These are phyloP conservation scores for Blastobotrys arbuscula DNA, from an alignment of 1,139 yeast species.

Conservation along the genomic window DNA sequence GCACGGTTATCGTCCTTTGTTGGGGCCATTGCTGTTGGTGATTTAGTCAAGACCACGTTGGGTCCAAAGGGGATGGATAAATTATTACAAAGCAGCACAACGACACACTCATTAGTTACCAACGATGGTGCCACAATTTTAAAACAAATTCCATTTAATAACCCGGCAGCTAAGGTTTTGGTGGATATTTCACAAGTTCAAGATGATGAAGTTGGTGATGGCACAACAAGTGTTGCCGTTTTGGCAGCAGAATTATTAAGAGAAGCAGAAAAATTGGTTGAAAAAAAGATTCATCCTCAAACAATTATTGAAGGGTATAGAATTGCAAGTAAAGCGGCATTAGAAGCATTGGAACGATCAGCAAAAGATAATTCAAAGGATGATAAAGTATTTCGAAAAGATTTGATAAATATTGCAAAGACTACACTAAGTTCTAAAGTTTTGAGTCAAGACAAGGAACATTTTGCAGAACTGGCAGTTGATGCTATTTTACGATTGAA, in stretches of 20 bases:
- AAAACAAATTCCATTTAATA: slow-evolving; percentile 90
- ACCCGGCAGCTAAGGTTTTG: slow-evolving; percentile 96
- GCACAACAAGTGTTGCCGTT: slow-evolving; percentile 97
- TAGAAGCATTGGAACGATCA: slow-evolving; percentile 67
- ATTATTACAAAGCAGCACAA: slow-evolving; percentile 78
- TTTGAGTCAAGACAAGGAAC: slow-evolving; percentile 87
- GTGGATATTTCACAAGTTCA: slow-evolving; percentile 96
- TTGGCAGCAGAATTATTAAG: slow-evolving; percentile 84
- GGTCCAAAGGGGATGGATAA: slow-evolving; percentile 99
- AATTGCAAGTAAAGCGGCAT: slow-evolving; percentile 78
- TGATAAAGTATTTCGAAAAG: slow-evolving; percentile 61
- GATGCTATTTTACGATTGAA: slow-evolving; percentile 89
- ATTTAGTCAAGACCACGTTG: slow-evolving; percentile 86
- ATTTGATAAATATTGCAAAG: slow-evolving; percentile 79
- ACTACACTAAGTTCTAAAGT: slow-evolving; percentile 93
- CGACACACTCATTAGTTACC: slow-evolving; percentile 74
- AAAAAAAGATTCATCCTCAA: slow-evolving; percentile 94
- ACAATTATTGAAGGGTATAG: slow-evolving; percentile 95
- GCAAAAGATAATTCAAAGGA: slow-evolving; percentile 72
- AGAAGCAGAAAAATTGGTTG: slow-evolving; percentile 92
- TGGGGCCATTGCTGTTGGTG: slow-evolving; percentile 99
- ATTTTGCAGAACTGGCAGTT: slow-evolving; percentile 85
- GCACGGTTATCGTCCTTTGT: slow-evolving; percentile 89
- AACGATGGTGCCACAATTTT: slow-evolving; percentile 98
- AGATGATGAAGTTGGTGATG: slow-evolving; percentile 98